Evolutionary conservation across 495 filamentous ascomycete genomes (phyloP).

Genomic region (Haplographium delicatum): DNA sequence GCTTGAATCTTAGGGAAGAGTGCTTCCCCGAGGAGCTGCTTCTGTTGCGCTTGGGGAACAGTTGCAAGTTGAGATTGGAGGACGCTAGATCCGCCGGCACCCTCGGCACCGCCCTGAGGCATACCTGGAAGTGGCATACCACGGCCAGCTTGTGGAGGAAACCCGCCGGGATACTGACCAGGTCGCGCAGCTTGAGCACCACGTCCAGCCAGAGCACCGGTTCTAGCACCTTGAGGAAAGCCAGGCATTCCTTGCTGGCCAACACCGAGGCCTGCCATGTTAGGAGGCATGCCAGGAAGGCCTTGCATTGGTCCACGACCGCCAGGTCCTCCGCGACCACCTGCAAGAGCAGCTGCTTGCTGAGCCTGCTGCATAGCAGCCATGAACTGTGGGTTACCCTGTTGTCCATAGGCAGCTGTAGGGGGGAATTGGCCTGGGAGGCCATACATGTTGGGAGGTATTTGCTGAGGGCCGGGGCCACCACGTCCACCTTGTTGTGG

Average conservation of each 20-base stretch:
- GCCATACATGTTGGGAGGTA: constrained; percentile 75
- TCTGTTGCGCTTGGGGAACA: constrained; percentile 61
- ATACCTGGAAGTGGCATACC: constrained; percentile 33
- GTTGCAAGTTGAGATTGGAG: constrained; percentile 43
- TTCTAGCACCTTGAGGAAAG: constrained; percentile 45
- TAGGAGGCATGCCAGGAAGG: constrained; percentile 57
- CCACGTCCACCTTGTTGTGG: constrained; percentile 80
- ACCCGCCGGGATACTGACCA: constrained; percentile 39
- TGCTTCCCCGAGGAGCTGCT: constrained; percentile 95
- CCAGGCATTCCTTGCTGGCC: constrained; percentile 61
- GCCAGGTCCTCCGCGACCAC: constrained; percentile 66
- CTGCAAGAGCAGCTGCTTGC: constrained; percentile 51
- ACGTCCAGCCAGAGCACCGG: constrained; percentile 36
- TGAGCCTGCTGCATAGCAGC: constrained; percentile 68
- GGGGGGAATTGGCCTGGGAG: constrained; percentile 71
- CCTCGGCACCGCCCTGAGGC: constrained; percentile 22
- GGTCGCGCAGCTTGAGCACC: constrained; percentile 37
- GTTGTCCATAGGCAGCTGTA: constrained; percentile 43
- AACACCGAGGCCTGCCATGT: constrained; percentile 48
- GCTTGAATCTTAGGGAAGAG: constrained; percentile 96
- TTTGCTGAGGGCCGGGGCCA: constrained; percentile 66
- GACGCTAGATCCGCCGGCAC: constrained; percentile 33
- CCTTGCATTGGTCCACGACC: constrained; percentile 72
- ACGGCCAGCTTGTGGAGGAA: constrained; percentile 27
- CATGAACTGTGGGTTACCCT: constrained; percentile 47